These are phyloP conservation scores for Eimeria sp. DNA, from an alignment of 169 alveolate species.

Conservation along the genomic window DNA sequence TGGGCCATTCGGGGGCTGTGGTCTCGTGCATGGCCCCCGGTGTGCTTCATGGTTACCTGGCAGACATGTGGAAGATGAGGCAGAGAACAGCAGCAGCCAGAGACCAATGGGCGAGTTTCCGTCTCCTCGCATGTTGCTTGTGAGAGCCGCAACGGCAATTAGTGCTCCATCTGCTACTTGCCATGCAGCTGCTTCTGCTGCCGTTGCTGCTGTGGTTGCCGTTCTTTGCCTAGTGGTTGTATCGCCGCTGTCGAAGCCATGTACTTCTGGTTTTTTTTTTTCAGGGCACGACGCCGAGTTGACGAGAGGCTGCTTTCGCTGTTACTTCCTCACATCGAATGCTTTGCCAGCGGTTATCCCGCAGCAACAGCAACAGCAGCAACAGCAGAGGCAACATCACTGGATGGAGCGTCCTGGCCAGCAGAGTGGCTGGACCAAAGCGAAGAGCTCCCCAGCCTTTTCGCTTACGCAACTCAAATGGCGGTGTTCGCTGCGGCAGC, in stretches of 20 bases:
- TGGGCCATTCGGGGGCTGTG: neutral
- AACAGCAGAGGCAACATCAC: conserved; percentile 7
- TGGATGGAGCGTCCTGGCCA: neutral
- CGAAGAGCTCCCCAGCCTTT: conserved; percentile 30
- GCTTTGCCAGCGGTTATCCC: conserved; percentile 48
- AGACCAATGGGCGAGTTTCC: conserved; percentile 37
- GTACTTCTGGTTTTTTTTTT: neutral
- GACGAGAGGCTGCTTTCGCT: conserved; percentile 64
- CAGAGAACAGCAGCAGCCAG: neutral
- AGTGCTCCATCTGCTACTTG: neutral
- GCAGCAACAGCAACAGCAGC: conserved; percentile 55
- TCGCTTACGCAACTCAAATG: conserved; percentile 47
- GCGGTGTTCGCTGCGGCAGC: conserved; percentile 76
- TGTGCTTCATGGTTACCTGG: neutral
- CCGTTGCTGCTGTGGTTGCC: neutral
- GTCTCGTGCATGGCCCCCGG: conserved; percentile 20
- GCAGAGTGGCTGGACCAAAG: conserved; percentile 52
- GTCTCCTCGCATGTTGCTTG: conserved; percentile 64
- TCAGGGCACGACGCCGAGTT: conserved; percentile 70
- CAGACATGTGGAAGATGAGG: conserved; percentile 19
- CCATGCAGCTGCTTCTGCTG: neutral
- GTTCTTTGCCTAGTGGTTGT: neutral
- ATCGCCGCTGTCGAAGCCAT: neutral
- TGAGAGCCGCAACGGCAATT: neutral
- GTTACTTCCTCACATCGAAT: conserved; percentile 51